A percentile compares a stretch with the other conserved stretches of the same genome.
Conservation (phyloP, 352 stramenopile genomes). For the Pelagophyceae sp. region DNA sequence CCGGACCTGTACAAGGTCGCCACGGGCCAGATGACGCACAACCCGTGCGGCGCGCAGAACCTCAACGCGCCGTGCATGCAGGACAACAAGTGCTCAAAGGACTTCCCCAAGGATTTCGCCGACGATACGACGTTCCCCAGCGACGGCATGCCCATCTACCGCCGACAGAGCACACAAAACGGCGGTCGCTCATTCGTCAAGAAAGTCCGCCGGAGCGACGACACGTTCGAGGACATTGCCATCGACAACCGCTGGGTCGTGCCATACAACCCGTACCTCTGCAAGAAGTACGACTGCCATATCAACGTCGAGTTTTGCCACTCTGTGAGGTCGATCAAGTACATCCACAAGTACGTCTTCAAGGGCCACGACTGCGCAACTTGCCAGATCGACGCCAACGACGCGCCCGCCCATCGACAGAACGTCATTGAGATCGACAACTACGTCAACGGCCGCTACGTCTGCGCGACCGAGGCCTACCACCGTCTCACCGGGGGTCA, state of each 20-base stretch:
- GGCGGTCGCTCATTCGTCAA: slow-evolving; percentile 22
- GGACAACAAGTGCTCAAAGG: slow-evolving; percentile 35
- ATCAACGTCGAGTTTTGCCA: slow-evolving; percentile 51
- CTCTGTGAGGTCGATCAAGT: slow-evolving; percentile 41
- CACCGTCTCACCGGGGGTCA: neutral
- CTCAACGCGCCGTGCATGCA: slow-evolving; percentile 26
- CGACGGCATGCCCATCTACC: slow-evolving; percentile 14
- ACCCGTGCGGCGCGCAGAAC: neutral
- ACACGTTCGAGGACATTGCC: neutral
- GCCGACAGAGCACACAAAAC: slow-evolving; percentile 14
- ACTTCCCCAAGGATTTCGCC: slow-evolving; percentile 27
- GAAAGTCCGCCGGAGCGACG: slow-evolving; percentile 1
- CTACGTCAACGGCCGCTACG: slow-evolving; percentile 1
- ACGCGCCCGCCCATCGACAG: neutral
- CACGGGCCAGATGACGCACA: slow-evolving; percentile 25
- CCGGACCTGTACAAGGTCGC: slow-evolving; percentile 18
- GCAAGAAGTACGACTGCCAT: slow-evolving; percentile 49
- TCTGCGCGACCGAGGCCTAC: neutral
- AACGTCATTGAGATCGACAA: neutral
- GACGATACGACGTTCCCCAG: slow-evolving; percentile 8
- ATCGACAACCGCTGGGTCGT: slow-evolving; percentile 45
- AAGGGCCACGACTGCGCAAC: slow-evolving; percentile 42
- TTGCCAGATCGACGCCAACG: slow-evolving; percentile 3
- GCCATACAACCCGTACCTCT: slow-evolving; percentile 51
- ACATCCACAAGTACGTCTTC: slow-evolving; percentile 56